These are phyloP conservation scores for Inonotus obliquus DNA, from an alignment of 1,284 basidiomycete species.

Conservation along the genomic window DNA sequence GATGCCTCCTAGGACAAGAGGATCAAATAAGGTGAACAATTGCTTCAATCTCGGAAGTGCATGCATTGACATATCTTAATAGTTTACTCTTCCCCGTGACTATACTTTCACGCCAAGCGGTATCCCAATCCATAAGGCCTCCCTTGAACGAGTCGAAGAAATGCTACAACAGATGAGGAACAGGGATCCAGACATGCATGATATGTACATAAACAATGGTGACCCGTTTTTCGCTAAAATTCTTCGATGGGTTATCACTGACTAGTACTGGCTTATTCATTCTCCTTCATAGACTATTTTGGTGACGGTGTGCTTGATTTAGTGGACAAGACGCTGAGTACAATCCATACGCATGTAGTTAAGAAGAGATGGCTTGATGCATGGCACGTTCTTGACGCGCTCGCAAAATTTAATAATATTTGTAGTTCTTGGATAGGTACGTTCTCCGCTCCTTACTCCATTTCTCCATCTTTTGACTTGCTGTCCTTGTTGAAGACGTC, in stretches of 20 bases:
- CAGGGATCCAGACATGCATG: constrained; percentile 35
- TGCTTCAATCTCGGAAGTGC: not conserved
- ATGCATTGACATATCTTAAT: not conserved
- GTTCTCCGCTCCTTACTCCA: constrained; percentile 15
- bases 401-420: constrained; percentile 33
- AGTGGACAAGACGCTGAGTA: constrained; percentile 30
- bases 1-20: not conserved
- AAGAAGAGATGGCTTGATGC: constrained; percentile 34
- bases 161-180: constrained; percentile 31
- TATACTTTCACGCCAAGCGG: constrained; percentile 32
- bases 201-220: constrained; percentile 40
- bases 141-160: constrained; percentile 26
- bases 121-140: constrained; percentile 30
- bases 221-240: not conserved
- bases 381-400: constrained; percentile 30
- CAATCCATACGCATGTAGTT: constrained; percentile 30
- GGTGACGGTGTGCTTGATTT: constrained; percentile 29
- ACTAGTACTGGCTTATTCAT: too few relatives aligned
- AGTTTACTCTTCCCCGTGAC: constrained; percentile 8
- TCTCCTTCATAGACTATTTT: not conserved
- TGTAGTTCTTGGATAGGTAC: constrained; percentile 31
- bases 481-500: constrained; percentile 25
- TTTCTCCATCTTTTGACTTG: not conserved
- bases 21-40: not conserved
- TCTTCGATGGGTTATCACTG: not conserved